Evolutionary conservation across 352 stramenopile species (phyloP), one percentile per base, ranked within the genome.

Genomic region (Phytophthora idaei): DNA sequence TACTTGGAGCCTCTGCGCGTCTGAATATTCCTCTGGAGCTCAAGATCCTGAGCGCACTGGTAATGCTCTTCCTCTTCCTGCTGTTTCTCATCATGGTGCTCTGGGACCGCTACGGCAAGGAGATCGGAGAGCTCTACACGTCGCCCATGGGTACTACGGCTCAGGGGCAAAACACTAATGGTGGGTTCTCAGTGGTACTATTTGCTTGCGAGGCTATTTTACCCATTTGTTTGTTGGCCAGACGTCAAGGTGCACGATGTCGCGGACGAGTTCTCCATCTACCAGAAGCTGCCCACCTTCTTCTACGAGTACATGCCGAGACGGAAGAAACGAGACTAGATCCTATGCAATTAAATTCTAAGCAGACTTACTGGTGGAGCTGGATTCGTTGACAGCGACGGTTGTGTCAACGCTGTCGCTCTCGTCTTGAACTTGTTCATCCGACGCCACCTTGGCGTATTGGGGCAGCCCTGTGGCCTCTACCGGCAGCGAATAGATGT

Each of bases 291-390:
- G 21, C 87, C 87, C 1, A 95, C 87, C 15, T 95, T 95, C 60
- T 95, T 95, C 69, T 95, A 95, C 78, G 87, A 95, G 67, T 95
- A 93, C 71, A 85, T 86, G 77, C 78, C 80, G n/a, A 64, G 67
- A 51, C 89, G 85, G 54, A 90, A 90, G 65, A 87, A 83, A 60
- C 73, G 75, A 42, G 54, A 77, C 56, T 71, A 71, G 10, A 56
- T 32, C 32, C 21, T 7, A 45, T 52, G 32, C 46, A 56, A 25
- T 64, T 53, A 12, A 29, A 61, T 44, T 64, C 34, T 71, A 69
- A 58, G 64, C 45, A 71, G 47, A 45, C 45, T 65, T 69, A 39
- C 53, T 69, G 21, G 36, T 48, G 6, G 60, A 53, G 48, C 12
- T 58, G 17, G 36, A 25, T 42, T 65, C 36, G 4, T 27, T 52